These are phyloP conservation scores for Meyerozyma elateridarum DNA, from an alignment of 1,139 yeast genomes.

Conservation along the genomic window DNA sequence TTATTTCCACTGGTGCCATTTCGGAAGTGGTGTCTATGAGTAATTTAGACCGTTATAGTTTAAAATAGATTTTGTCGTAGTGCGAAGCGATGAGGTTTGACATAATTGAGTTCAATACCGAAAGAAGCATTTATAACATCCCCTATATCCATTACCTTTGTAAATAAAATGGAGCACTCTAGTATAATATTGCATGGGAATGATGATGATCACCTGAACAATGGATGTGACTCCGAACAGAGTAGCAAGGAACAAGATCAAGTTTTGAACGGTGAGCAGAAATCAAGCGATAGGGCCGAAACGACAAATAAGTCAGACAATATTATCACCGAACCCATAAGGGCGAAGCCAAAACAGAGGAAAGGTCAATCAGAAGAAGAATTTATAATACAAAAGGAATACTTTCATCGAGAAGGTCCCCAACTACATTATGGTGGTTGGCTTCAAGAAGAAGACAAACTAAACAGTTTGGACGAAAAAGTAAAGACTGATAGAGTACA, in stretches of 20 bases:
- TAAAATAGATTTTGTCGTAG: no score
- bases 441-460: slow-evolving; percentile 30
- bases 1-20: neutral
- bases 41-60: no score
- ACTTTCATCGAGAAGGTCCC: slow-evolving; percentile 49
- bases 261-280: no score
- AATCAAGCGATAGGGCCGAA: no score
- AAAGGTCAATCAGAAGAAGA: slow-evolving; percentile 59
- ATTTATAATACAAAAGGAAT: slow-evolving; percentile 38
- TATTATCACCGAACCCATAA: no score
- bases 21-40: neutral
- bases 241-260: neutral
- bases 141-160: no score
- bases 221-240: neutral
- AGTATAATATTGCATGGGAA: no score
- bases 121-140: no score
- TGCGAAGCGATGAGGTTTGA: slow-evolving; percentile 3
- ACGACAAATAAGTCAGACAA: no score
- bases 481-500: slow-evolving; percentile 32
- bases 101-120: no score
- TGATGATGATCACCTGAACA: no score
- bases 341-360: slow-evolving; percentile 22
- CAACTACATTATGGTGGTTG: slow-evolving; percentile 42
- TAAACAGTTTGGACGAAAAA: slow-evolving; percentile 18
- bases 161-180: no score